These are phyloP conservation scores for Chrysoporthe deuterocubensis DNA, from an alignment of 2,329 filamentous ascomycete genomes.

Conservation along the genomic window DNA sequence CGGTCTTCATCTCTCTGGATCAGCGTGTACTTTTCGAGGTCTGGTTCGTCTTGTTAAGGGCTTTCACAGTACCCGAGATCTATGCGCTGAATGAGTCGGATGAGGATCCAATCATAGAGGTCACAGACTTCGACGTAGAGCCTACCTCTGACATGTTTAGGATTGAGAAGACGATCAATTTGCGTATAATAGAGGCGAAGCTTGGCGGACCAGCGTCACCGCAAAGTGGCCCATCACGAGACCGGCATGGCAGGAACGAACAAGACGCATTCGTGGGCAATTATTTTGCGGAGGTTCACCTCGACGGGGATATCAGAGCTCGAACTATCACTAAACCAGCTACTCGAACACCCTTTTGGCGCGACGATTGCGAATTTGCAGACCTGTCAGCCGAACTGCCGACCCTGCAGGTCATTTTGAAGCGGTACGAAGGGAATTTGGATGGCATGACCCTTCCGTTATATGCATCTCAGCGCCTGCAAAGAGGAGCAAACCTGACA, in stretches of 20 bases:
- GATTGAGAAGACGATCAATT: conserved; percentile 62
- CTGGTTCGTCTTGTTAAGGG: conserved; percentile 90
- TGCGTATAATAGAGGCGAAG: conserved; percentile 67
- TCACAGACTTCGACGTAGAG: conserved; percentile 45
- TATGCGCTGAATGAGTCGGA: conserved; percentile 66
- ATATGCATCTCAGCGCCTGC: conserved; percentile 47
- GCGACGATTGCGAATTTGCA: conserved; percentile 77
- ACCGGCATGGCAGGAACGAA: conserved; percentile 41
- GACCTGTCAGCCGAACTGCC: conserved; percentile 74
- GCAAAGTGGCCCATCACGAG: conserved; percentile 36
- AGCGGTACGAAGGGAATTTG: conserved; percentile 60
- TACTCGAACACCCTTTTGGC: conserved; percentile 79
- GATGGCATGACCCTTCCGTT: conserved; percentile 52
- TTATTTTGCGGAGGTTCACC: conserved; percentile 77
- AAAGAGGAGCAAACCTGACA: conserved; percentile 47
- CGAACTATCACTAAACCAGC: conserved; percentile 73
- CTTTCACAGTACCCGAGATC: conserved; percentile 89
- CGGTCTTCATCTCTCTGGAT: conserved; percentile 87
- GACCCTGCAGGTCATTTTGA: conserved; percentile 72
- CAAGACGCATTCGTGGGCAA: conserved; percentile 62
- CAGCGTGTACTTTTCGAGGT: conserved; percentile 92
- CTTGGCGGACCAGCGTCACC: conserved; percentile 46
- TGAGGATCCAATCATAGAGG: conserved; percentile 48
- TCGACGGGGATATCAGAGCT: conserved; percentile 79
- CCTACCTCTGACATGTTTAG: conserved; percentile 58